A percentile compares a stretch with the other conserved stretches of the same genome.
Evolutionary conservation across 176 grass and related monocot species (phyloP).

Genomic region (Poa pratensis): DNA sequence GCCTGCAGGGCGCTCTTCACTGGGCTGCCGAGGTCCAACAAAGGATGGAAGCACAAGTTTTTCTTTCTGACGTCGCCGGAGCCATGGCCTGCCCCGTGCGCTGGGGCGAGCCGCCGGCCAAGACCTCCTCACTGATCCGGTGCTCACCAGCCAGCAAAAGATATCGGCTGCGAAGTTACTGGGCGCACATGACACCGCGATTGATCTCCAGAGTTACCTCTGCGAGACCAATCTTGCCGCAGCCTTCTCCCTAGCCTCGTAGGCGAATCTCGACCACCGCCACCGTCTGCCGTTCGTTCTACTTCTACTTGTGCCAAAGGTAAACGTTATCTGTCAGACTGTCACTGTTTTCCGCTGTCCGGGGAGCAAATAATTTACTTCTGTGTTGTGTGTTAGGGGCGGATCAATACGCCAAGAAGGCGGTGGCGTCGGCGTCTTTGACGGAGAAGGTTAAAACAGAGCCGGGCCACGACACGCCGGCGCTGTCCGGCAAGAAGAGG

Average conservation of each 20-base stretch:
- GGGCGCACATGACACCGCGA: no score
- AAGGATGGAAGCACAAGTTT: background rate
- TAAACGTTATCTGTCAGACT: no score
- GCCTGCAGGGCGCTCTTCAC: conserved; percentile 12
- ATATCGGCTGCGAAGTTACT: background rate
- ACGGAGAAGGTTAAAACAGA: background rate
- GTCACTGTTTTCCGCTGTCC: no score
- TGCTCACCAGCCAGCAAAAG: conserved; percentile 10
- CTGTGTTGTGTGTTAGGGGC: no score
- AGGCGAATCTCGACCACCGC: background rate
- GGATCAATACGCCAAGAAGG: no score
- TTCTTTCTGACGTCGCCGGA: conserved; percentile 31
- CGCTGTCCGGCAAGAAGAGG: background rate
- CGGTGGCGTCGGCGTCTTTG: no score
- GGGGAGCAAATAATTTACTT: no score
- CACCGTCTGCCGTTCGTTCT: background rate
- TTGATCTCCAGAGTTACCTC: conserved; percentile 10
- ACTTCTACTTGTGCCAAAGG: no score
- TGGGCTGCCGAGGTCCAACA: background rate
- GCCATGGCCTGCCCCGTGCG: conserved; percentile 34
- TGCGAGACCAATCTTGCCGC: background rate
- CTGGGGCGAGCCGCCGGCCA: conserved; percentile 22
- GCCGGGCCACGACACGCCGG: background rate
- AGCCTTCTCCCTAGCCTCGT: background rate
- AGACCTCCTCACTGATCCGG: background rate